Base-by-base conservation (phyloP, 1,284 basidiomycete genomes). In the Vanrija pseudolonga region DNA sequence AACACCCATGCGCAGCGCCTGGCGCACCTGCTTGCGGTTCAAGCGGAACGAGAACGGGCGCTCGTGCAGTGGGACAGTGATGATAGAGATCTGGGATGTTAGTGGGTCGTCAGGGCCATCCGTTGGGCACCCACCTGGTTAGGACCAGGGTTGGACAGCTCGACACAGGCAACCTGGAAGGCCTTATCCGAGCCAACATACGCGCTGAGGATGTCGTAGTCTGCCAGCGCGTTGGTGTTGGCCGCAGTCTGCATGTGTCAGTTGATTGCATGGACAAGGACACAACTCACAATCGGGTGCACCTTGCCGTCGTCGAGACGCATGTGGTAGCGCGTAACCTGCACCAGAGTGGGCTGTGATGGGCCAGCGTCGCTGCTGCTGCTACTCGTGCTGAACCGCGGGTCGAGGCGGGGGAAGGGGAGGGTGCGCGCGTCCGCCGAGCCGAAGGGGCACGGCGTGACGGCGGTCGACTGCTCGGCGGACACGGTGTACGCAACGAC, bases 61-160 rank as follows among this genome's bases (percentile, higher is more conserved):
- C 53, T 76, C 72, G 50, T 76, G 73, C 17, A 75, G 53, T 1
- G 74, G 73, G 2, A 76, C 60, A 6, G 72, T 72, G 57, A 76
- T 75, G 49, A 76, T 74, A 4, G 74, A 74, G 40, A 75, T 60
- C 72, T 76, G 40, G 23, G 4, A 32, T 32, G 43, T 52, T 37
- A 55, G 43, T 37, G 23, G 18, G 32, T 32, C 14, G 32, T 32
- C 12, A 36, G n/a, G n/a, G n/a, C n/a, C 9, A n/a, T 11, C 18
- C 9, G 2, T 11, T 11, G 18, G 36, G 6, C 42, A 19, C 71
- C 46, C n/a, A 73, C 74, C 58, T 77, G 75, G 50, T 76, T 75
- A 0, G 74, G 68, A 8, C 74, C 73, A 3, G 75, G 75, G 51
- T 66, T 64, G 18, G 69, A 60, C 17, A 77, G 60, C 45, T 75